phyloP scores from a whole-genome alignment of 2,329 filamentous ascomycete species.

The Penicillium nordicum region DNA sequence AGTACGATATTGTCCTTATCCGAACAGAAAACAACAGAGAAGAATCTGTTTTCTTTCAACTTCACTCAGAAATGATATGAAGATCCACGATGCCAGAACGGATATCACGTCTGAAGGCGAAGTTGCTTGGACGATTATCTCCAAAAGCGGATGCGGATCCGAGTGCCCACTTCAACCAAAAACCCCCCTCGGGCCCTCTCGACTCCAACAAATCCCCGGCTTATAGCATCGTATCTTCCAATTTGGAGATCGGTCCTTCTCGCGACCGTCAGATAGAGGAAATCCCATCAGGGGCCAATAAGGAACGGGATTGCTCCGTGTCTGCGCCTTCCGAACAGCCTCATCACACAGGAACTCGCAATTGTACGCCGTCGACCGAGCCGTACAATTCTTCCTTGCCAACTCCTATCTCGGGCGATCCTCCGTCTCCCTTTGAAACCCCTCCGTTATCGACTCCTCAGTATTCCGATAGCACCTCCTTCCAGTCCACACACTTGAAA shows the following conservation, averaged over 20 bases:
- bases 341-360: conserved; percentile 8
- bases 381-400: conserved; percentile 22
- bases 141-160: conserved; percentile 29
- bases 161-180: conserved; percentile 23
- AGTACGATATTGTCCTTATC: background rate
- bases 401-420: conserved; percentile 24
- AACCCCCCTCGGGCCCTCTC: conserved; percentile 21
- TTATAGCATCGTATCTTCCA: conserved; percentile 26
- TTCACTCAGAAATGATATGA: conserved; percentile 3
- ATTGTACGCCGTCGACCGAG: conserved; percentile 15
- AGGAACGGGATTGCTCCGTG: conserved; percentile 6
- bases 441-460: conserved; percentile 21
- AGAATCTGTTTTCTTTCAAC: background rate
- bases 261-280: conserved; percentile 9
- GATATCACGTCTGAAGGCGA: conserved; percentile 36
- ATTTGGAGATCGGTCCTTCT: conserved; percentile 13
- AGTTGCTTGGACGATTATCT: conserved; percentile 39
- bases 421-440: conserved; percentile 18
- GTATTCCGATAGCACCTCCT: conserved; percentile 22
- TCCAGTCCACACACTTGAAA: conserved; percentile 18
- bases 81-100: conserved; percentile 31
- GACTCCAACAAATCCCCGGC: conserved; percentile 21
- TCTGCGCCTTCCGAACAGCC: conserved; percentile 11
- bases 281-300: conserved; percentile 1
- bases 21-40: too few relatives aligned